Percentiles rank a stretch among this genome's conserved stretches.
These are phyloP conservation scores for Dictyostelium intermedium DNA, from an alignment of 78 protist species.

Conservation along the genomic window DNA sequence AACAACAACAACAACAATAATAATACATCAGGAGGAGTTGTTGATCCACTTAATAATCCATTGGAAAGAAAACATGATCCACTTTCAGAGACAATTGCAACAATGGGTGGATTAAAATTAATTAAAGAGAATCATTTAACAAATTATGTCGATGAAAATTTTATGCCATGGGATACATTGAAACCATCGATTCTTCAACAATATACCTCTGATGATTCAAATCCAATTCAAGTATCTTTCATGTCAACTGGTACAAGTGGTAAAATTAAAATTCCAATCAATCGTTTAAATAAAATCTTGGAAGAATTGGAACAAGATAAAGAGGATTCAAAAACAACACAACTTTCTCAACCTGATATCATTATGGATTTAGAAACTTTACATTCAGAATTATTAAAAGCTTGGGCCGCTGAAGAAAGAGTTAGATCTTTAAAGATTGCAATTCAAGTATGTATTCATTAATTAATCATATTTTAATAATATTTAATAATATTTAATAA, in stretches of 20 bases:
- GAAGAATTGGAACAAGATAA: conserved; percentile 75
- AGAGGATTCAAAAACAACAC: conserved; percentile 43
- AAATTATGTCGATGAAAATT: conserved; percentile 46
- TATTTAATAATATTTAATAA: too few relatives aligned
- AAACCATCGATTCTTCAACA: conserved; percentile 80
- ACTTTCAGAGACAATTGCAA: conserved; percentile 17
- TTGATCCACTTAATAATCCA: conserved; percentile 43
- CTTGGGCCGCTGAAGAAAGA: conserved; percentile 88
- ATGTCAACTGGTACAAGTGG: conserved; percentile 50
- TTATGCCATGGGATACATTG: conserved; percentile 82
- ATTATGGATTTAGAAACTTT: conserved; percentile 84
- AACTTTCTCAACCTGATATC: conserved; percentile 79
- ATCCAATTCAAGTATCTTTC: conserved; percentile 57
- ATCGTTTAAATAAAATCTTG: conserved; percentile 63
- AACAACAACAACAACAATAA: background rate
- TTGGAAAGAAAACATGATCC: conserved; percentile 19
- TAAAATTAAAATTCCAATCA: conserved; percentile 65
- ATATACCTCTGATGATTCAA: conserved; percentile 63
- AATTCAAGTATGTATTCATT: conserved; percentile 77
- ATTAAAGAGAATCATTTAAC: conserved; percentile 13
- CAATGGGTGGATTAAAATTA: conserved; percentile 72
- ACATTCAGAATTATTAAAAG: conserved; percentile 75
- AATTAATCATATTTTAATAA: background rate
- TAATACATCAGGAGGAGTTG: too few relatives aligned
- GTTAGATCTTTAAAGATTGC: conserved; percentile 91